Evolutionary conservation across 2,329 filamentous ascomycete genomes (phyloP).

Genomic region (Tolypocladium pustulatum): DNA sequence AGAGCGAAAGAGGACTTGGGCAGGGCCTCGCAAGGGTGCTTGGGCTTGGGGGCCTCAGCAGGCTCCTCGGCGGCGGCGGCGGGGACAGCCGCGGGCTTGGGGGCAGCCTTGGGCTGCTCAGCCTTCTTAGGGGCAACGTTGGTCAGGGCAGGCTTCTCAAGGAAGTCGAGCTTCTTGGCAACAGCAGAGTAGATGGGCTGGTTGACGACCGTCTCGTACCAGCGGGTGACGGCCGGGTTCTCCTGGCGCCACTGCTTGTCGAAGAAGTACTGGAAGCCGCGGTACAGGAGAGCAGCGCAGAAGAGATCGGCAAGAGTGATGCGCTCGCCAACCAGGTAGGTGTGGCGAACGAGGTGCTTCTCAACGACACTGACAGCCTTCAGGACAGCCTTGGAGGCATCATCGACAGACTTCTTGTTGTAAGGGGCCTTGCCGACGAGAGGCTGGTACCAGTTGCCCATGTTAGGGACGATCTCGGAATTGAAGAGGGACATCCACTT

Average conservation of each 20-base stretch:
- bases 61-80: constrained; percentile 23
- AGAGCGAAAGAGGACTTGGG: constrained; percentile 70
- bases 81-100: constrained; percentile 44
- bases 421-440: constrained; percentile 73
- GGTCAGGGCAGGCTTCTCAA: constrained; percentile 69
- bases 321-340: constrained; percentile 95
- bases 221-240: constrained; percentile 81
- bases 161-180: constrained; percentile 62
- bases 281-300: constrained; percentile 64
- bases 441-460: constrained; percentile 78
- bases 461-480: constrained; percentile 63
- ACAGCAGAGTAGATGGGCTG: constrained; percentile 84
- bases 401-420: constrained; percentile 97
- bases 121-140: constrained; percentile 69
- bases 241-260: constrained; percentile 78
- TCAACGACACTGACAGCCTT: constrained; percentile 67
- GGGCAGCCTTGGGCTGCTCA: constrained; percentile 53
- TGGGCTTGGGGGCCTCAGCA: constrained; percentile 68
- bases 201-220: constrained; percentile 91
- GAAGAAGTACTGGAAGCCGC: constrained; percentile 89
- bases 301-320: constrained; percentile 95
- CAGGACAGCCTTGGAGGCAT: constrained; percentile 56
- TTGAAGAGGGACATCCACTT: constrained; percentile 98
- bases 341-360: constrained; percentile 82
- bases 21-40: constrained; percentile 88